Evolutionary conservation across 495 filamentous ascomycete genomes (phyloP), one percentile per base, ranked within the genome.

Genomic region (Glonium stellatum): DNA sequence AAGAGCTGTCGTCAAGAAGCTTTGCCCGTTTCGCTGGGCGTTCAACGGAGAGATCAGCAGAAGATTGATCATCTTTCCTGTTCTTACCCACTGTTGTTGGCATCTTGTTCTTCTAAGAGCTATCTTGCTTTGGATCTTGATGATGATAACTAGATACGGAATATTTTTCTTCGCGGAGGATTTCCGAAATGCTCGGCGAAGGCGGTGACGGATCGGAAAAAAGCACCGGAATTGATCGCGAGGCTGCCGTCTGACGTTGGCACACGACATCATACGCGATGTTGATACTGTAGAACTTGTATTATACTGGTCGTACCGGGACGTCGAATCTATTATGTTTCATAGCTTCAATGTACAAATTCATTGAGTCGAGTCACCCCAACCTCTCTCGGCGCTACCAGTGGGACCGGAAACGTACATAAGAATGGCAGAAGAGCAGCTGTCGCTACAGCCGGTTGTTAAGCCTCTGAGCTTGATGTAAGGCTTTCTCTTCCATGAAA

Each of bases 11-110:
- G 53, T 63, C 65, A 25, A 73, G 63, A 36, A 72, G 37, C 44
- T 68, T 72, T 22, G 55, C 64, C 27, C 68, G 63, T 49, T 73
- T 73, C 23, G 62, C 62, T 0, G 67, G 69, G 1, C 61, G 59
- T 44, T 64, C 53, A 12, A 27, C 58, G 11, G 27, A 31, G 27
- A 31, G 27, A 31, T 6, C 27, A 31, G 27, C 27, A 31, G 27
- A 31, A 6, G 27, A 31, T 31, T 31, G 2, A 2, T 31, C 27
- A 31, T 31, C 27, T 31, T 6, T 31, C 27, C 27, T 2, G 2
- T 31, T 6, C 27, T 31, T 31, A 31, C 27, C 27, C 2, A 31
- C 27, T 6, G 27, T 31, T 6, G 3, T 6, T 31, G 27, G 27
- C 2, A 31, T 31, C 27, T 31, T 31, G 27, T 6, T 31, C 27